Evolutionary conservation across 495 filamentous ascomycete species (phyloP).

Genomic region (Poronia punctata): DNA sequence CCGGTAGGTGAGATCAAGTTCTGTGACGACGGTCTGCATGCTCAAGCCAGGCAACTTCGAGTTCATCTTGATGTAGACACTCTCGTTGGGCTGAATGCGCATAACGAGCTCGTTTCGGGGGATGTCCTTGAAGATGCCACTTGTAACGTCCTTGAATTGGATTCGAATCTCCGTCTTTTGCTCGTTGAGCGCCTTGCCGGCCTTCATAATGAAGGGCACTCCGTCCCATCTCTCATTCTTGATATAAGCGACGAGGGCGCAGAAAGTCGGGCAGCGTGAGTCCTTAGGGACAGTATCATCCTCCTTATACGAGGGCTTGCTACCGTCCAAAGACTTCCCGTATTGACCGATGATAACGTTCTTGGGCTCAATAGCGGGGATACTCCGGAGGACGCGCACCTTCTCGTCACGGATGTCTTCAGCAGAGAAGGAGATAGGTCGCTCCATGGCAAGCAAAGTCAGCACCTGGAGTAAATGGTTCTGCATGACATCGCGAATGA

Average conservation of each 20-base stretch:
- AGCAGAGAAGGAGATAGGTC: conserved; percentile 94
- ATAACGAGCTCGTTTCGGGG: conserved; percentile 99
- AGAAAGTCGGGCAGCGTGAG: conserved; percentile 95
- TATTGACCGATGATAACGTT: conserved; percentile 99
- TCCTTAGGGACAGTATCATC: conserved; percentile 98
- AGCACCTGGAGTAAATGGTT: conserved; percentile 95
- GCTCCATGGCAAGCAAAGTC: conserved; percentile 95
- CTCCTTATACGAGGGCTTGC: conserved; percentile 96
- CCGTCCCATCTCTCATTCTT: conserved; percentile 99
- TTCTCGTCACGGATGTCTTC: conserved; percentile 99
- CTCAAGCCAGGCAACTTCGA: conserved; percentile 96
- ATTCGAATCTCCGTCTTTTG: conserved; percentile 99
- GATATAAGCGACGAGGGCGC: conserved; percentile 92
- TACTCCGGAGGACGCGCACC: conserved; percentile 88
- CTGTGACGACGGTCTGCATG: conserved; percentile 99
- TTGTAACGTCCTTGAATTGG: conserved; percentile 98
- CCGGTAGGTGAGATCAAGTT: conserved; percentile 97
- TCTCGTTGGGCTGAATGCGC: conserved; percentile 98
- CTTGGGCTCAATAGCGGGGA: conserved; percentile 95
- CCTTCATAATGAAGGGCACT: conserved; percentile 99
- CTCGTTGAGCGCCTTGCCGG: conserved; percentile 97
- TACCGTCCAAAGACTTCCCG: conserved; percentile 90
- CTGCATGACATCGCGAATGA: conserved; percentile 98
- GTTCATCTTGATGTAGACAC: conserved; percentile 99
- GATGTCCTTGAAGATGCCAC: conserved; percentile 99